A percentile compares a stretch with the other conserved stretches of the same genome.
These are phyloP conservation scores for Phlebiopsis flavidoalba DNA, from an alignment of 768 basidiomycete species.

Conservation along the genomic window DNA sequence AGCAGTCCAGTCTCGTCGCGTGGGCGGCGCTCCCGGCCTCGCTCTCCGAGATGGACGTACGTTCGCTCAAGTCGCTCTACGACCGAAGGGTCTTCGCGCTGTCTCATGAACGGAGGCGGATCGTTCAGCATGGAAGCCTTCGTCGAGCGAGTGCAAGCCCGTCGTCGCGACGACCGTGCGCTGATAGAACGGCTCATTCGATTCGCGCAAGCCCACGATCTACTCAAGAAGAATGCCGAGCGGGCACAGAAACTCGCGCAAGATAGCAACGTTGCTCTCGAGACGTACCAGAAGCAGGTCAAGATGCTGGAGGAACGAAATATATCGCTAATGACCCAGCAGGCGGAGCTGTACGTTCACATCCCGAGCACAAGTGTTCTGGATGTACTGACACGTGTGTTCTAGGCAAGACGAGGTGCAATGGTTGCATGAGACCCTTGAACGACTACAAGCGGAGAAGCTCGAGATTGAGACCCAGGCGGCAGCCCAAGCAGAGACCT, in stretches of 20 bases:
- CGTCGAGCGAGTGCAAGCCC: constrained; percentile 67
- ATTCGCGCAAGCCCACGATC: constrained; percentile 84
- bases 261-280: constrained; percentile 72
- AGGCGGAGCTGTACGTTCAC: constrained; percentile 48
- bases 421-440: constrained; percentile 54
- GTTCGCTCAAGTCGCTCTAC: constrained; percentile 80
- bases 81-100: constrained; percentile 28
- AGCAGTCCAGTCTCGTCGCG: constrained; percentile 23
- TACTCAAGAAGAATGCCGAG: constrained; percentile 90
- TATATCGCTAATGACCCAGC: constrained; percentile 41
- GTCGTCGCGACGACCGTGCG: constrained; percentile 80
- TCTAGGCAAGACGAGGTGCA: constrained; percentile 63
- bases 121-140: constrained; percentile 73
- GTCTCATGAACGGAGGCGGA: constrained; percentile 9
- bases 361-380: background rate
- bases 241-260: constrained; percentile 86
- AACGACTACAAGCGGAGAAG: constrained; percentile 58
- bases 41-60: constrained; percentile 81
- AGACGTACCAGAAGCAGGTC: constrained; percentile 90
- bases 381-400: background rate
- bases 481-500: constrained; percentile 69
- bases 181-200: constrained; percentile 81
- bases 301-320: constrained; percentile 75
- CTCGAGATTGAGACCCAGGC: constrained; percentile 63
- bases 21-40: constrained; percentile 40